Base-by-base conservation (phyloP, 495 filamentous ascomycete species). In the Neurospora sp. region DNA sequence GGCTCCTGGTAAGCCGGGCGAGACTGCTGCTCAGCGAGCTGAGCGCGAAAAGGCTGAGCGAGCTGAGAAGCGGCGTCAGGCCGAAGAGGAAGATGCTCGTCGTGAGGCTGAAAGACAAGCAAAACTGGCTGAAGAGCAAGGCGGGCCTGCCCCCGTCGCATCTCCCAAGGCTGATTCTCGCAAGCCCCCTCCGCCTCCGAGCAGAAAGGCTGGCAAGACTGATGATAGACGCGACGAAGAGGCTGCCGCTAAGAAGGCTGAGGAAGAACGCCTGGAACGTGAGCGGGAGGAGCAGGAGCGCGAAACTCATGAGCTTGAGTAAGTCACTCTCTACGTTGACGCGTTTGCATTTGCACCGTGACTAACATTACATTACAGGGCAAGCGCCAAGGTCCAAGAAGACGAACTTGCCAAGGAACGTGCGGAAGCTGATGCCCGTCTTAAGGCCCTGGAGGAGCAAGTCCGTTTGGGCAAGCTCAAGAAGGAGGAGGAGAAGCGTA, bases 391-490 rank as follows among this genome's bases (percentile, higher is more conserved):
- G 71, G 82, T 85, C 18, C 91, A 94, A 76, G 93, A 97, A 78
- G 88, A 90, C 16, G 95, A 95, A 71, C 86, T 97, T 40, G 88
- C 85, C 38, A 88, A 84, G 74, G 94, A 97, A 81, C 91, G 91
- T 68, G 89, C 94, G 74, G 94, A 91, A 61, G 89, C 94, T 68
- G 90, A 92, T 77, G 93, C 92, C 59, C 91, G 93, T 61, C 88
- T 97, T 27, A 91, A 89, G 76, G 95, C 94, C 35, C 87, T 99
- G 38, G 94, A 99, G 78, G 93, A 98, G 78, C 94, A 96, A 79
- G 94, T 98, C 66, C 91, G 91, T 74, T 92, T 94, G 80, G 94
- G 95, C 71, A 98, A 98, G 83, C 83, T 98, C n/a, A 96, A 94
- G 87, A 97, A 96, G 80, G 91, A 94, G 76, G 96, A 98, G 80